These are phyloP conservation scores for Aspergillus sp. DNA, from an alignment of 2,329 filamentous ascomycete species.

Conservation along the genomic window DNA sequence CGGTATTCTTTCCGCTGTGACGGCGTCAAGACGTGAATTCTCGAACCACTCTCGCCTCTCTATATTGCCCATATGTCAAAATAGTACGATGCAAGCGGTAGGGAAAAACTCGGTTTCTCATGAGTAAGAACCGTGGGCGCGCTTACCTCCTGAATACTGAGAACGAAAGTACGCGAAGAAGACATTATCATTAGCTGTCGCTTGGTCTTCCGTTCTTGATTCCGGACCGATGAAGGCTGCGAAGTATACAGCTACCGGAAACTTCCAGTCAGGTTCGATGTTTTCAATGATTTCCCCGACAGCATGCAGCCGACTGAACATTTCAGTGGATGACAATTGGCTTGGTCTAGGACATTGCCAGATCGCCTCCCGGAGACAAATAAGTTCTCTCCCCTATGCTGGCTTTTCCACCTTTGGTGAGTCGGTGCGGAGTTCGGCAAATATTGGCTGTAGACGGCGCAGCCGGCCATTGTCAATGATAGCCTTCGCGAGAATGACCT, in stretches of 20 bases:
- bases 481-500: slow-evolving; percentile 14
- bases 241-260: neutral
- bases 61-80: no score
- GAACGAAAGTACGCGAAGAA: neutral
- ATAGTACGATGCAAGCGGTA: no score
- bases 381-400: neutral
- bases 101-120: neutral
- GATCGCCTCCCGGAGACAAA: neutral
- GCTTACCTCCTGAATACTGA: neutral
- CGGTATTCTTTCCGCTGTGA: neutral
- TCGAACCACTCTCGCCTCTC: neutral
- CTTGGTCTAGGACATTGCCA: neutral
- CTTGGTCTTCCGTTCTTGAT: neutral
- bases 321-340: neutral
- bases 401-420: neutral
- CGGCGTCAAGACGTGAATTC: neutral
- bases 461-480: slow-evolving; percentile 11
- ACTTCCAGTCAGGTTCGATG: neutral
- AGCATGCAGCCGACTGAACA: neutral
- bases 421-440: neutral
- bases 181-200: neutral
- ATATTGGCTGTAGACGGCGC: slow-evolving; percentile 11
- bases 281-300: neutral
- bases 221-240: neutral
- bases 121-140: neutral